Conservation (phyloP, 129 eudicot species). For the Mikania micrantha region DNA sequence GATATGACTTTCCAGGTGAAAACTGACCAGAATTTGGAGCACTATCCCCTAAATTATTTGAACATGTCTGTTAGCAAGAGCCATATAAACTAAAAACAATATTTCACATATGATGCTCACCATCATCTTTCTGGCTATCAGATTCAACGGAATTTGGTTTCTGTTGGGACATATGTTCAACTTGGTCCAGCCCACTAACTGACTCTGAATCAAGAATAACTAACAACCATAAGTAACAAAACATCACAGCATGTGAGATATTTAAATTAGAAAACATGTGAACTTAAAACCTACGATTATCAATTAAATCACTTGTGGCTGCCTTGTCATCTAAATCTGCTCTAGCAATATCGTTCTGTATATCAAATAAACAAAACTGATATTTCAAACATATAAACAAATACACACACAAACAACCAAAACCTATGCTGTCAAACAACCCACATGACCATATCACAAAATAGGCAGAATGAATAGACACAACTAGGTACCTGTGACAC, state of each 20-base stretch:
- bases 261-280: neutral
- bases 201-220: slow-evolving; percentile 35
- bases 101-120: slow-evolving; percentile 35
- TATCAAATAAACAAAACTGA: neutral
- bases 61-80: slow-evolving; percentile 11
- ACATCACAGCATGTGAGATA: neutral
- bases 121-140: slow-evolving; percentile 58
- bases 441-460: neutral
- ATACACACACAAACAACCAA: neutral
- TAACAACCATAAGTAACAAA: slow-evolving; percentile 3
- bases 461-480: neutral
- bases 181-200: slow-evolving; percentile 55
- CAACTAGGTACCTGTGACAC: slow-evolving; percentile 27
- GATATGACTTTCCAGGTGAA: slow-evolving; percentile 78
- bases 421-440: neutral
- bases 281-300: slow-evolving; percentile 45
- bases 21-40: slow-evolving; percentile 55
- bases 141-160: slow-evolving; percentile 49
- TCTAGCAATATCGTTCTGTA: slow-evolving; percentile 29
- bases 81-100: neutral
- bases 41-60: slow-evolving; percentile 56
- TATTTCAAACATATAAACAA: neutral
- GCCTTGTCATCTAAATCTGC: slow-evolving; percentile 38
- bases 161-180: slow-evolving; percentile 48
- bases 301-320: slow-evolving; percentile 32